Evolutionary conservation across 192 early-diverging fungal genomes (phyloP), one percentile per base, ranked within the genome.

Genomic region (Podila epigama): DNA sequence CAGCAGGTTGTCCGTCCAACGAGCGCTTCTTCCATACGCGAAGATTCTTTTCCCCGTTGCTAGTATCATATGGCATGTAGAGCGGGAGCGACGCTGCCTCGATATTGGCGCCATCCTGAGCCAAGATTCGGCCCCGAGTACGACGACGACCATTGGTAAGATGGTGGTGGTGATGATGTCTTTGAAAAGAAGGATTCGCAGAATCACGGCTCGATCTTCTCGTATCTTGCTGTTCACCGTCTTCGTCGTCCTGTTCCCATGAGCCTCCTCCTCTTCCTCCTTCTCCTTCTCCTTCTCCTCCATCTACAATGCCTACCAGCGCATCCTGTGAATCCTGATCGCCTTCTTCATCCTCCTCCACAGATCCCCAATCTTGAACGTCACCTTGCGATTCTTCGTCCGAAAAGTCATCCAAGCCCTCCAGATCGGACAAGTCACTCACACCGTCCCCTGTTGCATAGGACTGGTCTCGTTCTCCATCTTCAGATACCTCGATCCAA

Each of bases 401-500:
- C 13, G 9, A 42, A 5, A 53, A n/a, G 41, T 68, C 56, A 5
- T 59, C 34, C 18, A 11, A 15, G 6, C 51, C 51, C 25, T 53
- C 51, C 34, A 52, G 8, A 15, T 60, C 61, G 12, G 51, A 11
- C 18, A 59, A 18, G 18, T 40, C 56, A 2, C 13, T 25, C 11
- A 56, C 42, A n/a, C 25, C 32, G 29, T 63, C 69, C 10, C 69
- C 69, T 4, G 69, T 71, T 3, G 69, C 61, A 16, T 64, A 39
- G 11, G 33, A 15, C n/a, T n/a, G 7, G 18, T 44, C 34, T 42
- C 25, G 52, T 12, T 64, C 69, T 7, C 50, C 66, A 10, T 63
- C 61, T n/a, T 65, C 63, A 16, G 69, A 39, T n/a, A 66, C 70
- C 27, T 73, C 70, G 7, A 73, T 60, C 70, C 70, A 73, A n/a